Evolutionary conservation across 306 rosid species (phyloP).

Genomic region (Castanopsis chinensis): DNA sequence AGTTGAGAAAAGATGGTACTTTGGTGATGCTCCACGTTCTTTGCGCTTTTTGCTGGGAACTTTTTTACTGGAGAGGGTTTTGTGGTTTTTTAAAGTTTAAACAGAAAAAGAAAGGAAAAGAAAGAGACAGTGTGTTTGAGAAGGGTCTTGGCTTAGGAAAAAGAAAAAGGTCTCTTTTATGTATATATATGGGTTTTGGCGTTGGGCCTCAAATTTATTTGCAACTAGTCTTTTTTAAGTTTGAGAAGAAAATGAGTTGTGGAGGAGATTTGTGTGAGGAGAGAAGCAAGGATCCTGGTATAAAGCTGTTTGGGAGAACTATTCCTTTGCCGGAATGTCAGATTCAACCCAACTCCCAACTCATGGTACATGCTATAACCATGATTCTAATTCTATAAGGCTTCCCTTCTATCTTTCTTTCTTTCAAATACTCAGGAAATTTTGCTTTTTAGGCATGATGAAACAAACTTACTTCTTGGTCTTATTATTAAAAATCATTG

Average conservation of each 20-base stretch:
- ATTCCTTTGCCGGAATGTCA: slow-evolving; percentile 54
- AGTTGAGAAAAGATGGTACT: slow-evolving; percentile 15
- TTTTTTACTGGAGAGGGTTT: slow-evolving; percentile 31
- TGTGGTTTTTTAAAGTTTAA: slow-evolving; percentile 7
- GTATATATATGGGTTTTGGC: slow-evolving; percentile 27
- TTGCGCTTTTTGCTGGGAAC: slow-evolving; percentile 55
- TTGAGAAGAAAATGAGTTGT: slow-evolving; percentile 15
- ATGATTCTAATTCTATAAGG: background rate
- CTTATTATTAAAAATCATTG: too few species aligned
- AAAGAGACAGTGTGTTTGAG: slow-evolving; percentile 1
- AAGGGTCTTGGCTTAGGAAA: slow-evolving; percentile 20
- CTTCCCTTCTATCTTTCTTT: background rate
- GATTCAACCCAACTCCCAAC: slow-evolving; percentile 39
- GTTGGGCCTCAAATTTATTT: slow-evolving; percentile 18
- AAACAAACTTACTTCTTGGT: too few species aligned
- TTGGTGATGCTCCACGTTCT: slow-evolving; percentile 64
- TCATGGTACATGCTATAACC: slow-evolving; percentile 30
- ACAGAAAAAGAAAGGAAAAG: background rate
- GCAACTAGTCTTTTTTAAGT: background rate
- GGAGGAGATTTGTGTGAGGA: slow-evolving; percentile 25
- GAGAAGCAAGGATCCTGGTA: slow-evolving; percentile 39
- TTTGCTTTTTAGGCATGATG: too few species aligned
- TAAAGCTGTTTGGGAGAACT: slow-evolving; percentile 64
- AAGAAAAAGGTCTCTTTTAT: slow-evolving; percentile 9
- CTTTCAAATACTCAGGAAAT: background rate